Evolutionary conservation across 345 rosid genomes (phyloP), one percentile per base, ranked within the genome.

Genomic region (Odontarrhena argentea): DNA sequence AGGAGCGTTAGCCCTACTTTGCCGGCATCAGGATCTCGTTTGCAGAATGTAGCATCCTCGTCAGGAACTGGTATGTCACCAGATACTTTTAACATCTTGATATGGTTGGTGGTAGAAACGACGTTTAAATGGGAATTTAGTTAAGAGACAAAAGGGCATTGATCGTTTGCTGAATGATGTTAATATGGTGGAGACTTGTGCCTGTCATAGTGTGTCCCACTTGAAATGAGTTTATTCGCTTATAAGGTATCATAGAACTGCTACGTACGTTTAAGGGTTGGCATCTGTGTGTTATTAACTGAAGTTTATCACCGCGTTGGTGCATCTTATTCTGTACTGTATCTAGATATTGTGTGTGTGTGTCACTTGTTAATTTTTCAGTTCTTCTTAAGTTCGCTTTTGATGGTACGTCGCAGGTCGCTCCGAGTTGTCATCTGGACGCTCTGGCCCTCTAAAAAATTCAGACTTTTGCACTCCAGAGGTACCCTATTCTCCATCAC

Each of bases 381-480:
- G 56, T 30, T 74, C 40, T 46, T 55, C 54, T 62, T 28, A 77
- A 65, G 28, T 30, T 54, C 51, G 18, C 59, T 74, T 68, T 72
- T 72, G 44, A 26, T 82, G 49, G 34, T 59, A 79, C 56, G 74
- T 65, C 24, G 32, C 79, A 89, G 97, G 86, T 63, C 77, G 49
- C 59, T 58, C 65, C 5, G 87, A 82, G 61, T 51, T 89, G 71
- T 69, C 88, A 25, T 67, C 84, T 76, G 73, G 83, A 69, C 74
- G 51, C 48, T 68, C 86, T 62, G 97, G 93, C 55, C 84, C 77
- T 67, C 65, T 85, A 55, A 84, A 79, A 81, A 86, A 77, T 83
- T 85, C 96, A 7, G 97, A 95, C 69, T 81, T 76, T 76, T 72
- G 88, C 75, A 86, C 96, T 8, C 99, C 99, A 4, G 99, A 95